Percentiles rank a stretch among this genome's conserved stretches.
phyloP scores from a whole-genome alignment of 768 basidiomycete genomes.

The Boletus insuetus region DNA sequence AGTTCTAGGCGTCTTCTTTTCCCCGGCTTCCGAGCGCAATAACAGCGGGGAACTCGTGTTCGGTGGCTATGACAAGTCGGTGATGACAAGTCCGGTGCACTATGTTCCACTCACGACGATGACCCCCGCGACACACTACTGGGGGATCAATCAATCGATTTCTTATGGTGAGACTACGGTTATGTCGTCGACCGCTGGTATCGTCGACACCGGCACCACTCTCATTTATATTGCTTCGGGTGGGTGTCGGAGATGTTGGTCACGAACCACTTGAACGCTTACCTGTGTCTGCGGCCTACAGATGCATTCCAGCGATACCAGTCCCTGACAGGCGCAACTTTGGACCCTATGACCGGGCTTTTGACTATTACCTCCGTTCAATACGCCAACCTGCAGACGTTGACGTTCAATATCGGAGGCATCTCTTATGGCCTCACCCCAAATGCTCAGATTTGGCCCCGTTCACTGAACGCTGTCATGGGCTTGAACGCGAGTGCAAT shows the following conservation, averaged over 20 bases:
- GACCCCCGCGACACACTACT: conserved; percentile 23
- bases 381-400: not conserved
- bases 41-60: conserved; percentile 27
- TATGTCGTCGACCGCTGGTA: conserved; percentile 25
- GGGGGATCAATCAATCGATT: conserved; percentile 37
- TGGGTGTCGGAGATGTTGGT: conserved; percentile 1
- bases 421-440: not conserved
- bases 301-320: not conserved
- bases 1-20: conserved; percentile 34
- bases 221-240: conserved; percentile 21
- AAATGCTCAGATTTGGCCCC: not conserved
- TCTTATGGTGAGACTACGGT: conserved; percentile 24
- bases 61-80: conserved; percentile 22
- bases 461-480: not conserved
- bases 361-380: not conserved
- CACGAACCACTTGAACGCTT: no score
- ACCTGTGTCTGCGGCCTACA: not conserved
- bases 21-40: conserved; percentile 20
- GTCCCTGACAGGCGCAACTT: not conserved
- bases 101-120: conserved; percentile 28
- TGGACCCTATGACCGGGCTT: not conserved
- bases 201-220: conserved; percentile 35
- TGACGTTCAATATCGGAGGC: not conserved
- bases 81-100: conserved; percentile 18
- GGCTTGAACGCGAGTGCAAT: not conserved